Evolutionary conservation across 345 rosid genomes (phyloP).

Genomic region (Passiflora organensis): DNA sequence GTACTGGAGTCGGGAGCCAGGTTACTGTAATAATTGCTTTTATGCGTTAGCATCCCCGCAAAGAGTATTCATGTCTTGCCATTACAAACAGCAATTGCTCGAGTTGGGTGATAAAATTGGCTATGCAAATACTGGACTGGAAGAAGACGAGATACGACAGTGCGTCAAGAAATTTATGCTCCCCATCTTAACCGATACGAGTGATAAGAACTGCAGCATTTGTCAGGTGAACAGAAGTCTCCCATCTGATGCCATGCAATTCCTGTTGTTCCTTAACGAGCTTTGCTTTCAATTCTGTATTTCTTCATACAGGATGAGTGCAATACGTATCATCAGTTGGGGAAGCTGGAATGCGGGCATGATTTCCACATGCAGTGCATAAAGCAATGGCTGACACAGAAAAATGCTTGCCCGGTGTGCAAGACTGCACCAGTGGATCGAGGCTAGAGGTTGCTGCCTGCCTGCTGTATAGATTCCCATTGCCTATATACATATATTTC

Average conservation of each 20-base stretch:
- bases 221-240: slow-evolving; percentile 52
- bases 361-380: slow-evolving; percentile 71
- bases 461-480: slow-evolving; percentile 38
- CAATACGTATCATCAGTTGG: slow-evolving; percentile 55
- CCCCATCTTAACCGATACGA: slow-evolving; percentile 11
- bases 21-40: background rate
- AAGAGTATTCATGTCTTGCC: background rate
- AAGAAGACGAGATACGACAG: slow-evolving; percentile 60
- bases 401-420: slow-evolving; percentile 82
- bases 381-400: slow-evolving; percentile 77
- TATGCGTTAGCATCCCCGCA: background rate
- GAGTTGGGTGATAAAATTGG: slow-evolving; percentile 93
- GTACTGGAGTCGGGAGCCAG: background rate
- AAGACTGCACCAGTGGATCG: slow-evolving; percentile 53
- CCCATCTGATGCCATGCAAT: background rate
- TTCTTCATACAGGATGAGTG: slow-evolving; percentile 65
- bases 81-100: slow-evolving; percentile 55
- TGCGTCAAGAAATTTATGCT: slow-evolving; percentile 61
- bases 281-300: background rate
- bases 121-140: slow-evolving; percentile 69
- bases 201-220: slow-evolving; percentile 74
- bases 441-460: slow-evolving; percentile 24
- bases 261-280: background rate
- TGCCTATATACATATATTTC: slow-evolving; percentile 24
- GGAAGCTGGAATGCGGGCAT: slow-evolving; percentile 74